These are phyloP conservation scores for Penicillium longicatenatum DNA, from an alignment of 495 filamentous ascomycete species.

Conservation along the genomic window DNA sequence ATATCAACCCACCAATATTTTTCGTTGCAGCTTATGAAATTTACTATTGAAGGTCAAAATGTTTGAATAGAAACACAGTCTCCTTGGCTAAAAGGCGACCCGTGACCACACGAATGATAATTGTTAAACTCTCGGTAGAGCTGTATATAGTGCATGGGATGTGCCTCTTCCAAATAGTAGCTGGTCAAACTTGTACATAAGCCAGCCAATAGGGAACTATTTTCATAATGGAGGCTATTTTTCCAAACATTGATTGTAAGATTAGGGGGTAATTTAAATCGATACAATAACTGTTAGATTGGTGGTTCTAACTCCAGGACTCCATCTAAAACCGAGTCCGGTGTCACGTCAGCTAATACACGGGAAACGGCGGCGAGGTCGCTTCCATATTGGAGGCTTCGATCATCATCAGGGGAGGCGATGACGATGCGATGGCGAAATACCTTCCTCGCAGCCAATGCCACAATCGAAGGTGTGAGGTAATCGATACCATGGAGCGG, in stretches of 20 bases:
- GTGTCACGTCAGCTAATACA: slow-evolving; percentile 65
- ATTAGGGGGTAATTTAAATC: neutral
- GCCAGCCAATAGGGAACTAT: too few relatives aligned
- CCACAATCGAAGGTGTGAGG: slow-evolving; percentile 81
- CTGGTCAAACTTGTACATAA: too few relatives aligned
- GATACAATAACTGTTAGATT: slow-evolving; percentile 38
- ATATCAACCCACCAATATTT: neutral
- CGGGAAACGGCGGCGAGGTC: slow-evolving; percentile 65
- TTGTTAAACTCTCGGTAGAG: too few relatives aligned
- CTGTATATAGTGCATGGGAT: too few relatives aligned
- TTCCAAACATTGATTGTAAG: neutral
- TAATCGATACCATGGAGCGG: slow-evolving; percentile 79
- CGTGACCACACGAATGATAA: too few relatives aligned
- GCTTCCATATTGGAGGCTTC: slow-evolving; percentile 93
- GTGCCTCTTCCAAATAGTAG: too few relatives aligned
- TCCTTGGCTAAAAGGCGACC: too few relatives aligned
- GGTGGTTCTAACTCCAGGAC: slow-evolving; percentile 76
- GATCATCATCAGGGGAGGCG: slow-evolving; percentile 66
- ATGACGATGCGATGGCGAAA: slow-evolving; percentile 83
- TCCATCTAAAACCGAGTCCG: slow-evolving; percentile 82
- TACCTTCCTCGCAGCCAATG: slow-evolving; percentile 82
- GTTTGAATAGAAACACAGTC: too few relatives aligned
- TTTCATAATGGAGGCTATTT: neutral
- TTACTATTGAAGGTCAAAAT: too few relatives aligned
- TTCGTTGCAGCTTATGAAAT: too few relatives aligned